Base-by-base conservation (phyloP, 441 rosid genomes). In the Codiaeum variegatum region DNA sequence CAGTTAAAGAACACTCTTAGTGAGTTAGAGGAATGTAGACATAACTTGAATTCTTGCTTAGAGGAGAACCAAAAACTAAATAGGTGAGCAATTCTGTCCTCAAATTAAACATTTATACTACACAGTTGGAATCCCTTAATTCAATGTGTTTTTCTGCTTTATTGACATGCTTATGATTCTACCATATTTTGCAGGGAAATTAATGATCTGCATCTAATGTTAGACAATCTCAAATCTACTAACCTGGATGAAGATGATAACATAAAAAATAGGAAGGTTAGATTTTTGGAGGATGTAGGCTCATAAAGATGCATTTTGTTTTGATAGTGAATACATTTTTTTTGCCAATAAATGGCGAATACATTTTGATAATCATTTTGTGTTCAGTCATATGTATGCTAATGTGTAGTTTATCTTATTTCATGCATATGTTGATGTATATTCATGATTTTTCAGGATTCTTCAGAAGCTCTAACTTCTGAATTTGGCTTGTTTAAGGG, bases 1-100 rank as follows among this genome's bases (percentile, higher is more conserved):
- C 91, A 93, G 96, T 79, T 93, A 81, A 81, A 84, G 78, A 86
- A 74, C 67, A 84, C 95, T 62, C 74, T 72, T 46, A 74, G 70
- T 67, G 93, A 96, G 80, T 83, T 91, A 70, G 97, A 93, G 76
- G 87, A 86, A 73, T 90, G 98, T 86, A 88, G 86, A 77, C 38
- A 15, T 71, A 88, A 84, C 63, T 87, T 91, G 46, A 86, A 78
- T 71, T 83, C 90, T 82, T 93, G 94, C 85, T 75, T 93, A 47
- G 91, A 90, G 76, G 96, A 96, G 73, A 96, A 96, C 82, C 85
- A 86, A 73, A 89, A 87, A 78, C 88, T 96, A 71, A 81, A 79
- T 28, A 85, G 96, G 97, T 93, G 66, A 44, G 64, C 10, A 60
- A 60, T 32, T 31, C 40, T 7, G 18, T 15, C 11, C 80, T 70